Evolutionary conservation across 495 filamentous ascomycete genomes (phyloP), one percentile per base, ranked within the genome.

Genomic region (Opeltia flavorubescens): DNA sequence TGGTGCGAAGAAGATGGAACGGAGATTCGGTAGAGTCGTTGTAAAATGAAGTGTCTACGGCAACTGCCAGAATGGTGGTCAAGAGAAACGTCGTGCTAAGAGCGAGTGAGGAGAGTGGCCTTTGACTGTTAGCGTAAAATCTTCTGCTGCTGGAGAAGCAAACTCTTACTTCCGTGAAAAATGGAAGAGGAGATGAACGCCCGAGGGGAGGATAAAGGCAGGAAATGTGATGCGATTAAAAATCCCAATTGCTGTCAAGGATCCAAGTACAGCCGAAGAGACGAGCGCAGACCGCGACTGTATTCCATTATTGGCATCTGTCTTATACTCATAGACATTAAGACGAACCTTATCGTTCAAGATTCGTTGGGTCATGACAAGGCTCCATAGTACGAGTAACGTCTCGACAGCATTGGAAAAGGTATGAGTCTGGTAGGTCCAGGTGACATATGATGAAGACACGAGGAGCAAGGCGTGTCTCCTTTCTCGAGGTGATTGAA

Each of bases 381-480:
- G 58, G 50, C 83, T 83, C 91, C 93, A 96, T 41, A 80, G 71
- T 15, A 98, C 89, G 26, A 84, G 72, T 54, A 98, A 69, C 1
- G 91, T 95, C 66, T 98, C 91, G 55, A 95, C 76, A 43, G 87
- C 87, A 63, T 98, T 98, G 59, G 91, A 96, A 65, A 98, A 96
- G 28, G 93, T 96, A 68, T 98, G 91, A 34, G 85, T 94, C 67
- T 98, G 91, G 67, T 84, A 94, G 34, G 93, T 95, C 93, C 91
- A 96, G 40, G 91, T 96, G 53, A 95, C 89, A 65, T 96, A 98
- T 20, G 84, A 93, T 13, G 91, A 96, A 35, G 89, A 89, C 43
- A 94, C 79, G 41, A 96, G 66, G 26, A 88, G 68, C 31, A 91
- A 67, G 17, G 85, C 84, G 30, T 76, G 66, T 52, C 72, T 76